A percentile compares a stretch with the other conserved stretches of the same genome.
Evolutionary conservation across 306 rosid genomes (phyloP).

Genomic region (Malus sylvestris): DNA sequence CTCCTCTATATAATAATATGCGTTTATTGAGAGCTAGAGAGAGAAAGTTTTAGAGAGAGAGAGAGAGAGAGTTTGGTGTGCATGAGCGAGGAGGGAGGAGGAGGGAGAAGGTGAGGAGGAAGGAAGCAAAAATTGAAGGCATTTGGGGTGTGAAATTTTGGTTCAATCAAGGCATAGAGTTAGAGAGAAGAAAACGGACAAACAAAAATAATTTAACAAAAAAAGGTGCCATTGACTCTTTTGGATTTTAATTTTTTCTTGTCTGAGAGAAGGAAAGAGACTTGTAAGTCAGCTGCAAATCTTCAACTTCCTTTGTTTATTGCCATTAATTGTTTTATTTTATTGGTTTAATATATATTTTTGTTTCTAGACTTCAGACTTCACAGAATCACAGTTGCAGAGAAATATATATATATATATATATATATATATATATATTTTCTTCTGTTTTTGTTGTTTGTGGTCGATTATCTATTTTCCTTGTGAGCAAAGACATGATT

Average conservation of each 20-base stretch:
- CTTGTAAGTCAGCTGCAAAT: conserved; percentile 9
- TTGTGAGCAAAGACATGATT: background rate
- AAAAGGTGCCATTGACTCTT: background rate
- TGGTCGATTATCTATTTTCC: background rate
- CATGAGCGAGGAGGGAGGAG: background rate
- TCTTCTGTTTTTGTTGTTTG: background rate
- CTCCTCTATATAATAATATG: background rate
- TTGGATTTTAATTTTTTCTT: background rate
- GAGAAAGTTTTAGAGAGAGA: background rate
- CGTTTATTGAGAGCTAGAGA: background rate
- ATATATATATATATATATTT: too few relatives aligned
- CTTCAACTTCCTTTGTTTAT: background rate
- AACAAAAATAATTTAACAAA: background rate
- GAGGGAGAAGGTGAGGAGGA: background rate
- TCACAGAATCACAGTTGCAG: too few relatives aligned
- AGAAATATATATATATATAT: too few relatives aligned
- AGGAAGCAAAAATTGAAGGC: background rate
- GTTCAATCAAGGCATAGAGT: background rate
- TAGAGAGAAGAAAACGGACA: background rate
- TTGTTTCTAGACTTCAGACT: too few relatives aligned
- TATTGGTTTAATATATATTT: background rate
- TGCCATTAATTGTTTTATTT: background rate
- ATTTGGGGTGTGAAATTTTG: background rate
- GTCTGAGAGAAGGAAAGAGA: background rate
- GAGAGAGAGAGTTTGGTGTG: background rate